Conservation (phyloP, 139 green algal species). For the Dunaliella sp. region DNA sequence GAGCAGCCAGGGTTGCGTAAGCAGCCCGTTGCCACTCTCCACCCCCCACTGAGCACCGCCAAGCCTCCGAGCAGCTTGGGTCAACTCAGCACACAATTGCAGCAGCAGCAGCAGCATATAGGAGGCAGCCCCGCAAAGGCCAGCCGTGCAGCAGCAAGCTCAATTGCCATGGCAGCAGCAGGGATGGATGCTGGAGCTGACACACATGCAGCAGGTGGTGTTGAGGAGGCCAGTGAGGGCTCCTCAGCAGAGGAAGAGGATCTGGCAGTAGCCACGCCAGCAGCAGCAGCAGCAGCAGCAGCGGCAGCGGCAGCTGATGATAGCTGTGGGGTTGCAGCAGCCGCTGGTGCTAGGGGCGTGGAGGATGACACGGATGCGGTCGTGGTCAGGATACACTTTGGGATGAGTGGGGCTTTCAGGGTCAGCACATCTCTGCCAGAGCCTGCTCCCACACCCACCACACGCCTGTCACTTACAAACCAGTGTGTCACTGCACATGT, state of each 20-base stretch:
- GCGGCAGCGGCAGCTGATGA: no score
- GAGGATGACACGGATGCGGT: neutral
- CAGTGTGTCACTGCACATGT: no score
- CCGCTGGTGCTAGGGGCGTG: neutral
- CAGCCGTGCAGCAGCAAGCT: no score
- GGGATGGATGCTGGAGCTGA: neutral
- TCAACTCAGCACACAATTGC: no score
- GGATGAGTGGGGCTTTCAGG: slow-evolving; percentile 66
- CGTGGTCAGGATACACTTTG: slow-evolving; percentile 68
- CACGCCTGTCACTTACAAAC: slow-evolving; percentile 48
- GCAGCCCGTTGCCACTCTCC: neutral
- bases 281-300: no score
- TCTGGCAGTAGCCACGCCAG: no score
- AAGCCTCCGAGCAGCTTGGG: no score
- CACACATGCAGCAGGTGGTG: neutral
- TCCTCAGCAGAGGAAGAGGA: neutral
- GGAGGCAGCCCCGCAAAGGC: neutral
- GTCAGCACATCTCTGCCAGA: slow-evolving; percentile 20
- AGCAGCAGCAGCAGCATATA: no score
- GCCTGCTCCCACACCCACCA: slow-evolving; percentile 60
- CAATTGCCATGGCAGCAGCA: no score
- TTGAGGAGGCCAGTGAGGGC: neutral
- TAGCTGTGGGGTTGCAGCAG: no score
- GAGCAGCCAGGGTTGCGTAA: neutral
- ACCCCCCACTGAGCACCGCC: neutral